Evolutionary conservation across 2,329 filamentous ascomycete genomes (phyloP).

Genomic region (Amauroascus niger): DNA sequence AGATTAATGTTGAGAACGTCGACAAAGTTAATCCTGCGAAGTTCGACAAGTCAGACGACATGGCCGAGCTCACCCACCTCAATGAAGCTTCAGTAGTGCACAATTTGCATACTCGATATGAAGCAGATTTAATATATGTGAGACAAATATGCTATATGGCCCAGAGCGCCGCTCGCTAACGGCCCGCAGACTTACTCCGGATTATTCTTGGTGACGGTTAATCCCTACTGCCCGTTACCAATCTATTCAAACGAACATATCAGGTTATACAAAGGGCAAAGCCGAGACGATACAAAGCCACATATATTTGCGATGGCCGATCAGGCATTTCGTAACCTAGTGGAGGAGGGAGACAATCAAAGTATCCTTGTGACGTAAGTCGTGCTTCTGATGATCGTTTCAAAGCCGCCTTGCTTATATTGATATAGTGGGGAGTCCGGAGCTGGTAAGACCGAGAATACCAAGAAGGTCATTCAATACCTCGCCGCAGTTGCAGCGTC

Average conservation of each 20-base stretch:
- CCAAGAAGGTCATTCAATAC: constrained; percentile 98
- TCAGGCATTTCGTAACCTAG: constrained; percentile 86
- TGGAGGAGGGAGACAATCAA: constrained; percentile 91
- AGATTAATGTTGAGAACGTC: constrained; percentile 74
- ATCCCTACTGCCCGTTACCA: constrained; percentile 86
- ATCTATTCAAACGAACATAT: constrained; percentile 97
- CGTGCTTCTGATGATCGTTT: not conserved
- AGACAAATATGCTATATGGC: constrained; percentile 19
- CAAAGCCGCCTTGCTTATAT: constrained; percentile 12
- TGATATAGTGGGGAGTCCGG: constrained; percentile 69
- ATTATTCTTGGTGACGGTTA: constrained; percentile 90
- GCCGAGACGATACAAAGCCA: constrained; percentile 85
- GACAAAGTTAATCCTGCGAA: constrained; percentile 99
- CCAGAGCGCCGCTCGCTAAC: not conserved
- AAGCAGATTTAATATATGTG: constrained; percentile 83
- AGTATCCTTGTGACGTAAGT: constrained; percentile 83
- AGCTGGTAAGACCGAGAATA: constrained; percentile 97
- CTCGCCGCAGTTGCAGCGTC: constrained; percentile 85
- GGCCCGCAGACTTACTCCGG: constrained; percentile 74
- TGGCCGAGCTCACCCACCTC: constrained; percentile 95
- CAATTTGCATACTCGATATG: constrained; percentile 90
- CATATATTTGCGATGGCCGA: constrained; percentile 98
- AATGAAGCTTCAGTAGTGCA: constrained; percentile 98
- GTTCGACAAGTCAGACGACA: constrained; percentile 98
- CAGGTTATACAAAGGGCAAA: constrained; percentile 93